phyloP scores from a whole-genome alignment of 176 grass and related monocot species.

The Alloteropsis semialata region DNA sequence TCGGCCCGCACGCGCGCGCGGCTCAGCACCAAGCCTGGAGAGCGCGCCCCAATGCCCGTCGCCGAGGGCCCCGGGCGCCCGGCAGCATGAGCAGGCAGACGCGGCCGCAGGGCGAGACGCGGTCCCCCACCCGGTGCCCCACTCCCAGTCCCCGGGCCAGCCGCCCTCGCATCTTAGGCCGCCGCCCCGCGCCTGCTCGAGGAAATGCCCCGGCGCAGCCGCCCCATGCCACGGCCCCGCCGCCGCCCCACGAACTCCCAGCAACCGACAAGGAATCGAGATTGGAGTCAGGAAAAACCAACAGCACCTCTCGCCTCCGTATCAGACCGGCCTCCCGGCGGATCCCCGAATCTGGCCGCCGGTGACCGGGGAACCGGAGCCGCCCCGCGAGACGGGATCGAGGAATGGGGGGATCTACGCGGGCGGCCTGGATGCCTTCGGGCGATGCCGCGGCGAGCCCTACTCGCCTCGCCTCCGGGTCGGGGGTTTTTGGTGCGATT shows the following conservation, averaged over 20 bases:
- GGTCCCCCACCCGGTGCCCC: constrained; percentile 41
- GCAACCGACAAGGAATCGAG: constrained; percentile 22
- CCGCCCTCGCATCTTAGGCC: constrained; percentile 54
- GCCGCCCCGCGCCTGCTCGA: constrained; percentile 36
- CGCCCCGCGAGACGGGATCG: constrained; percentile 24
- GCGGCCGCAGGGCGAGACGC: constrained; percentile 41
- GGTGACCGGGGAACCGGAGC: neutral
- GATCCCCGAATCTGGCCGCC: constrained; percentile 30
- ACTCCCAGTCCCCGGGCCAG: constrained; percentile 25
- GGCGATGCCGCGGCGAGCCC: neutral
- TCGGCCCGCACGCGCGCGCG: neutral
- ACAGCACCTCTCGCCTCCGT: neutral
- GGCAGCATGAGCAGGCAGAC: constrained; percentile 52
- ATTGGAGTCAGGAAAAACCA: neutral
- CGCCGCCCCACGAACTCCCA: neutral
- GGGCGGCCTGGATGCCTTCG: neutral
- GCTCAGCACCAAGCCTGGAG: constrained; percentile 18
- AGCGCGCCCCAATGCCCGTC: constrained; percentile 46
- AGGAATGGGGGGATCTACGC: constrained; percentile 32
- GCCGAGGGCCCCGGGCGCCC: constrained; percentile 42
- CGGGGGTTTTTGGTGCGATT: constrained; percentile 41
- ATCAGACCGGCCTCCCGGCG: neutral
- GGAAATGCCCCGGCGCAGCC: constrained; percentile 36
- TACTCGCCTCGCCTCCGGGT: neutral
- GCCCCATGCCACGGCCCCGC: neutral